phyloP scores from a whole-genome alignment of 495 filamentous ascomycete species.

The Penicillium longicatenatum region DNA sequence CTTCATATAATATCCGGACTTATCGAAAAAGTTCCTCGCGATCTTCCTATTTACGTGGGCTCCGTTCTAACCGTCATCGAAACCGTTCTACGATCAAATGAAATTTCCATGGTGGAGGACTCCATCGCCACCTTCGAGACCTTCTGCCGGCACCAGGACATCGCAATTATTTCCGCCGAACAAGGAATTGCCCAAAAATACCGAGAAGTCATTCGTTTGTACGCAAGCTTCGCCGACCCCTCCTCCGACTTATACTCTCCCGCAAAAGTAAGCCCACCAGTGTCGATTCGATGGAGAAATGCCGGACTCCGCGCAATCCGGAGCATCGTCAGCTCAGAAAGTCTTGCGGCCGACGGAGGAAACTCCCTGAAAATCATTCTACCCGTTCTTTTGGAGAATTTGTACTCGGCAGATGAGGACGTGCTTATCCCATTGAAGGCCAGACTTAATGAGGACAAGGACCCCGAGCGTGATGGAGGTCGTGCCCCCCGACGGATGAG shows the following conservation, averaged over 20 bases:
- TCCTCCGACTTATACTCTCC: slow-evolving; percentile 31
- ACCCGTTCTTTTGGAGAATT: slow-evolving; percentile 80
- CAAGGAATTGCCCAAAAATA: slow-evolving; percentile 82
- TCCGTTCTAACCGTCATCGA: slow-evolving; percentile 78
- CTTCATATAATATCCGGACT: slow-evolving; percentile 84
- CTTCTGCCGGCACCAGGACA: slow-evolving; percentile 81
- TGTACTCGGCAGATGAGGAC: slow-evolving; percentile 74
- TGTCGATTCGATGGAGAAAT: slow-evolving; percentile 82
- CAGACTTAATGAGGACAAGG: slow-evolving; percentile 63
- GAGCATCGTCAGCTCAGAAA: slow-evolving; percentile 74
- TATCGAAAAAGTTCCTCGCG: slow-evolving; percentile 87
- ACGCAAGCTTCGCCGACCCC: slow-evolving; percentile 70
- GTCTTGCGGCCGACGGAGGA: slow-evolving; percentile 69
- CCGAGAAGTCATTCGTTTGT: slow-evolving; percentile 72
- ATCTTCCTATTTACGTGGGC: slow-evolving; percentile 81
- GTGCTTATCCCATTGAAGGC: slow-evolving; percentile 63
- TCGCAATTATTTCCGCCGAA: slow-evolving; percentile 73
- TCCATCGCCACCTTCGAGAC: slow-evolving; percentile 80
- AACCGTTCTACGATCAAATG: slow-evolving; percentile 73
- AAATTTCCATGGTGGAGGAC: slow-evolving; percentile 87
- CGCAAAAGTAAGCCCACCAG: slow-evolving; percentile 61
- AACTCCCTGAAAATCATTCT: slow-evolving; percentile 73
- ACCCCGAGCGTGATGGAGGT: slow-evolving; percentile 59
- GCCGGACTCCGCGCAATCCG: slow-evolving; percentile 78
- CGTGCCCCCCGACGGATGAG: slow-evolving; percentile 66